Evolutionary conservation across 331 rosid species (phyloP).

Genomic region (Spiraea crenata): DNA sequence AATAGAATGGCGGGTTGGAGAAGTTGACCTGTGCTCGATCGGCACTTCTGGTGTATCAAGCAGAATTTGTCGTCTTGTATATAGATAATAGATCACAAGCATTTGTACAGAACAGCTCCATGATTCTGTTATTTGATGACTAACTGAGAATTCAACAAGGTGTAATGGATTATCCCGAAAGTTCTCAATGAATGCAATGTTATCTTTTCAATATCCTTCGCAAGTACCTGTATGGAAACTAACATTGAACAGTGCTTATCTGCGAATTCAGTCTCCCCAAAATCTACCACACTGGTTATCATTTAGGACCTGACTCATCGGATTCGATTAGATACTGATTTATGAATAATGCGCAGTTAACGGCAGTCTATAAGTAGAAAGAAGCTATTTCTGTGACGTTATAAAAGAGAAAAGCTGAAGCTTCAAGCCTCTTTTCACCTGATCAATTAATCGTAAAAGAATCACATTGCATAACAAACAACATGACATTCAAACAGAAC

Average conservation of each 20-base stretch:
- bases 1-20: constrained; percentile 55
- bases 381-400: no score
- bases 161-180: constrained; percentile 5
- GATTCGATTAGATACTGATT: no score
- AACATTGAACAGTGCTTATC: no score
- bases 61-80: constrained; percentile 26
- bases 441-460: background rate
- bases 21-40: constrained; percentile 39
- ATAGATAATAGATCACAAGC: constrained; percentile 25
- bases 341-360: no score
- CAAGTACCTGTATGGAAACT: no score
- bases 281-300: no score
- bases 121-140: constrained; percentile 33
- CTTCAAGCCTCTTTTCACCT: no score
- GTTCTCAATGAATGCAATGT: background rate
- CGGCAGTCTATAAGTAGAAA: no score
- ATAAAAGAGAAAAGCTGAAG: no score
- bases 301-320: no score
- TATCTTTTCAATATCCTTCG: no score
- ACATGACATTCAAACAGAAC: background rate
- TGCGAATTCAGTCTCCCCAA: no score
- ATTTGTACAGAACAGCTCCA: constrained; percentile 43
- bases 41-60: constrained; percentile 21
- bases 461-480: background rate
- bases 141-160: constrained; percentile 34